Base-by-base conservation (phyloP, 2,329 filamentous ascomycete species). In the Orbilia brochopaga region DNA sequence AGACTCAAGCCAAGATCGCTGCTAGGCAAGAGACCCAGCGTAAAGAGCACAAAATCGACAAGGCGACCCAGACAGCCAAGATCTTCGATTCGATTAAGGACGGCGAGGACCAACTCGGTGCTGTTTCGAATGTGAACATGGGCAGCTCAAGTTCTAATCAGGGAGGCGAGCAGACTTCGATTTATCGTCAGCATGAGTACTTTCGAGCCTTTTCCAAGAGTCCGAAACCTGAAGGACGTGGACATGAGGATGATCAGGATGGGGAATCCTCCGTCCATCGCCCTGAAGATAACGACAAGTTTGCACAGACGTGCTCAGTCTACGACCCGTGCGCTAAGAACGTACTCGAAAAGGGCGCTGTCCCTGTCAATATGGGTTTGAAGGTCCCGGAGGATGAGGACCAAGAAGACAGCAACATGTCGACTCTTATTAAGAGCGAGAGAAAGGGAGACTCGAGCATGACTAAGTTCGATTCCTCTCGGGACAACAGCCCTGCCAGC, bases 21-120 rank as follows among this genome's bases (percentile, higher is more conserved):
- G 60, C 60, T 17, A 27, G n/a, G 7, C 19, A 65, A 42, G 67
- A 72, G 44, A 24, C 24, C 1, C 55, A 65, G 13, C 50, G 67
- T 13, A 72, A 72, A 21, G 55, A 35, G 11, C 44, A 56, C 13
- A 54, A 37, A 17, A 23, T 65, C 5, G 67, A 72, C n/a, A 61
- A 65, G 21, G 48, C 44, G 1, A 65, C 67, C 7, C 67, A 72
- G 23, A 64, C 67, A 7, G 51, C 67, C 37, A 72, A 65, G 57
- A 72, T 72, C 42, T 65, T 54, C 21, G 60, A 72, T 35, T 46
- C 67, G 10, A 65, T 72, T 72, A 65, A 72, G 57, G 51, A 72
- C 51, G 67, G 67, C 24, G 67, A 65, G 30, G 67, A 72, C 40
- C 64, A 72, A 19, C 67, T 72, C 65, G 56, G 67, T 32, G 55